These are phyloP conservation scores for Macrophomina pseudophaseolina DNA, from an alignment of 2,329 filamentous ascomycete genomes.

Conservation along the genomic window DNA sequence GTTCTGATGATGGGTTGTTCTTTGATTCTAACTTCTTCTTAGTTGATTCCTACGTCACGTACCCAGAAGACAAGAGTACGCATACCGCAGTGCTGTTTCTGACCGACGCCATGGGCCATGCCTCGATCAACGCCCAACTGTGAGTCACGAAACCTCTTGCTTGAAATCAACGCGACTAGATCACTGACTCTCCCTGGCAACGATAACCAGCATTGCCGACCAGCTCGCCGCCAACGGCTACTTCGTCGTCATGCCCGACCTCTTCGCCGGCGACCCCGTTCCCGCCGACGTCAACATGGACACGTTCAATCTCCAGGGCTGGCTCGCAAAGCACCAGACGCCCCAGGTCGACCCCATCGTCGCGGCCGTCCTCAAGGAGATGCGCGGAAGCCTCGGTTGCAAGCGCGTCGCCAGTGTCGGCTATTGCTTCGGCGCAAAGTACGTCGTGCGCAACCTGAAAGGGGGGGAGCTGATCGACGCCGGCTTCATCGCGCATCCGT, in stretches of 20 bases:
- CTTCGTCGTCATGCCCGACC: constrained; percentile 70
- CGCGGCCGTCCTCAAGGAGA: constrained; percentile 52
- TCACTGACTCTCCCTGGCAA: neutral
- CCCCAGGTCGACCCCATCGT: constrained; percentile 60
- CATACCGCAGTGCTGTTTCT: constrained; percentile 62
- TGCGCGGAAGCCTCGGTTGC: constrained; percentile 54
- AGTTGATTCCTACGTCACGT: constrained; percentile 63
- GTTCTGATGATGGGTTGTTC: neutral
- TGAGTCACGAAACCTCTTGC: constrained; percentile 27
- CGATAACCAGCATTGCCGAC: constrained; percentile 63
- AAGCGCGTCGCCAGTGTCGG: constrained; percentile 52
- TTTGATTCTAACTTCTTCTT: constrained; percentile 6
- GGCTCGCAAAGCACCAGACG: constrained; percentile 52
- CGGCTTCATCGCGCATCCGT: constrained; percentile 79
- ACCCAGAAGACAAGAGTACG: constrained; percentile 58
- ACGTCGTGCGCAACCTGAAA: constrained; percentile 66
- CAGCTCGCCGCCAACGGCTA: constrained; percentile 76
- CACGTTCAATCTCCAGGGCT: constrained; percentile 56
- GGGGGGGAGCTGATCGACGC: constrained; percentile 63
- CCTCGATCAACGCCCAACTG: constrained; percentile 56
- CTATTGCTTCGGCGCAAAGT: constrained; percentile 60
- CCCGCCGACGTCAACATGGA: constrained; percentile 57
- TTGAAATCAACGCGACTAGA: too few species aligned
- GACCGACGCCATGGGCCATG: constrained; percentile 64
- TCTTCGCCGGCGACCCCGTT: constrained; percentile 71